phyloP scores from a whole-genome alignment of 106 monocot genomes.

The Ottelia alismoides region DNA sequence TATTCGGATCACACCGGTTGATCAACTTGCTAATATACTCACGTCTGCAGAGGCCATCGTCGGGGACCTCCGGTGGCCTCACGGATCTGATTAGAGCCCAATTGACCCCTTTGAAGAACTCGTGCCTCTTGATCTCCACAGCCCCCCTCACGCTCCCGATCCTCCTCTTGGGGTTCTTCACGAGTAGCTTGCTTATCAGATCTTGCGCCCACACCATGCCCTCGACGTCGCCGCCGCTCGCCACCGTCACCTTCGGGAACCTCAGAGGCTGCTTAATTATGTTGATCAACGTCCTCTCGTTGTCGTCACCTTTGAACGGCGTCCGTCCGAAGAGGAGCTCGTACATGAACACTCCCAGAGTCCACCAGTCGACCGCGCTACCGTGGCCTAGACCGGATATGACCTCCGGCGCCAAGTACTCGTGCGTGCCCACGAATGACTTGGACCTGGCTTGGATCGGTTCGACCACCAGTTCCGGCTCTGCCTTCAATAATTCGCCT shows the following conservation, averaged over 20 bases:
- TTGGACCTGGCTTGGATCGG: constrained; percentile 59
- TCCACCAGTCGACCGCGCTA: constrained; percentile 93
- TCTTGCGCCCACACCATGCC: constrained; percentile 48
- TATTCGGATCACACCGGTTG: constrained; percentile 6
- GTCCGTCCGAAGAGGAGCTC: constrained; percentile 78
- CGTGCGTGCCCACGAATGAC: constrained; percentile 92
- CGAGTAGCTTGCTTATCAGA: constrained; percentile 51
- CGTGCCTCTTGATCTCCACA: constrained; percentile 74
- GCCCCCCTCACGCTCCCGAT: constrained; percentile 64
- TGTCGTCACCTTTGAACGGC: constrained; percentile 84
- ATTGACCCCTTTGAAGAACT: constrained; percentile 73
- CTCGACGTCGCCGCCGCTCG: constrained; percentile 23
- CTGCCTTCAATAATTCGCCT: too few relatives aligned
- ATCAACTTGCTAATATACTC: too few relatives aligned
- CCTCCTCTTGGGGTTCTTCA: constrained; percentile 82
- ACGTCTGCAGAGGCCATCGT: background rate
- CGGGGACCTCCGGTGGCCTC: constrained; percentile 55
- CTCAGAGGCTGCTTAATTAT: constrained; percentile 62
- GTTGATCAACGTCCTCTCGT: constrained; percentile 75
- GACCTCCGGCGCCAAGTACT: constrained; percentile 93
- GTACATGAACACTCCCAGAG: constrained; percentile 82
- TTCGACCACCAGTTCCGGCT: constrained; percentile 69
- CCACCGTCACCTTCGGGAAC: constrained; percentile 22
- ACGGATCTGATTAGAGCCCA: constrained; percentile 86
- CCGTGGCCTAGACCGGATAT: constrained; percentile 80